phyloP scores from a whole-genome alignment of 768 basidiomycete species.

The Psilocybe cyanescens region DNA sequence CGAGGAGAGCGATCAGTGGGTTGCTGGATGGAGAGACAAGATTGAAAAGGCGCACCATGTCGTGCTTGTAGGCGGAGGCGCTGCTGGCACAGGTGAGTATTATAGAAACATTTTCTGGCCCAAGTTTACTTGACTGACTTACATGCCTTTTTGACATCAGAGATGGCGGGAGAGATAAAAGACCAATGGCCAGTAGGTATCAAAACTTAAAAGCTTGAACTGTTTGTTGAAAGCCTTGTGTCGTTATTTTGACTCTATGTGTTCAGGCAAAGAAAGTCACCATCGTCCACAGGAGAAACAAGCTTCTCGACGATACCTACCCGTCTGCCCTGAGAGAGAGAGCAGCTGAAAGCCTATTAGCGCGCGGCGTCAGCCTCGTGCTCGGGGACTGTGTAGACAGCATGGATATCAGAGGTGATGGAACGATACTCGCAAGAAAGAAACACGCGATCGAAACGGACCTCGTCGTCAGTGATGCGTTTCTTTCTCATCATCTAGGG shows the following conservation, averaged over 20 bases:
- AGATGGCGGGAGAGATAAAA: slow-evolving; percentile 28
- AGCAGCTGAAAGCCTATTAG: slow-evolving; percentile 34
- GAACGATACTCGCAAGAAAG: background rate
- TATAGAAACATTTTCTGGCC: slow-evolving; percentile 12
- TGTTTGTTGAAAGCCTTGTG: too few species aligned
- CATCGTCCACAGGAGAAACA: slow-evolving; percentile 52
- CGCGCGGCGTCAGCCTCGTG: slow-evolving; percentile 50
- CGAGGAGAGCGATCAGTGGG: slow-evolving; percentile 15
- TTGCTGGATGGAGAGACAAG: slow-evolving; percentile 24
- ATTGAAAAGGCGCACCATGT: slow-evolving; percentile 27
- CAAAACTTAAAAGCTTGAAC: background rate
- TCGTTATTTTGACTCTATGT: slow-evolving; percentile 28
- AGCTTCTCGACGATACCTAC: slow-evolving; percentile 56
- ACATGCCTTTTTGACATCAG: slow-evolving; percentile 7
- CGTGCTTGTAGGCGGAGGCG: slow-evolving; percentile 31
- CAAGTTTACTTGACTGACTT: background rate
- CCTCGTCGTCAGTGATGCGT: background rate
- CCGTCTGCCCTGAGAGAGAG: slow-evolving; percentile 53
- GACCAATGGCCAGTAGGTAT: slow-evolving; percentile 27
- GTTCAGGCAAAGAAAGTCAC: slow-evolving; percentile 48
- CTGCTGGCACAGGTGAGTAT: slow-evolving; percentile 29
- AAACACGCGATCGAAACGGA: slow-evolving; percentile 17
- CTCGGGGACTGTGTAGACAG: slow-evolving; percentile 44
- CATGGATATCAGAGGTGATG: slow-evolving; percentile 36
- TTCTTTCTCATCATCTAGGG: background rate